These are phyloP conservation scores for Penicillium paneum DNA, from an alignment of 2,329 filamentous ascomycete species.

Conservation along the genomic window DNA sequence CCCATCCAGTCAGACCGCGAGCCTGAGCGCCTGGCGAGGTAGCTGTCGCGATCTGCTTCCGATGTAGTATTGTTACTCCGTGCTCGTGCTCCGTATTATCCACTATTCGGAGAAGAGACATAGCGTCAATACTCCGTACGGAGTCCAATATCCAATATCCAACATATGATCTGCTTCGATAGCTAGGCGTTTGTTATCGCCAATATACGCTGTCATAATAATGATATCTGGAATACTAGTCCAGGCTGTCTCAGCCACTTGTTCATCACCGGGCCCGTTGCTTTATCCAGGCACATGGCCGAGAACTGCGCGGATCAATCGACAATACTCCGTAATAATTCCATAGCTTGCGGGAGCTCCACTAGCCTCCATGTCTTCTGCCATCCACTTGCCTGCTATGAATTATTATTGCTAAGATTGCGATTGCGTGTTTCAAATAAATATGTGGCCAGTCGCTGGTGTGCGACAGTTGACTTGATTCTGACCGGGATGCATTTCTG, in stretches of 20 bases:
- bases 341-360: background rate
- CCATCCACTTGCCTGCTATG: background rate
- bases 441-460: background rate
- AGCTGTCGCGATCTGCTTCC: background rate
- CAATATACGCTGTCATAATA: background rate
- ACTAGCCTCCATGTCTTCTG: background rate
- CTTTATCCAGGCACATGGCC: background rate
- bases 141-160: too few relatives aligned
- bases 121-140: background rate
- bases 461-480: background rate
- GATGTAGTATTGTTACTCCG: background rate
- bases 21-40: constrained; percentile 1
- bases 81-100: background rate
- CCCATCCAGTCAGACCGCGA: constrained; percentile 3
- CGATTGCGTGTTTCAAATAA: background rate
- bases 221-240: background rate
- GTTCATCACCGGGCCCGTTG: background rate
- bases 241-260: background rate
- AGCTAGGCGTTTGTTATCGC: background rate
- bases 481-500: background rate
- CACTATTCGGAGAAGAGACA: background rate
- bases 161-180: background rate
- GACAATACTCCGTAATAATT: background rate
- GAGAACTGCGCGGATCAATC: background rate
- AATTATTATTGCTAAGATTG: background rate